phyloP scores from a whole-genome alignment of 768 basidiomycete genomes.

The Vishniacozyma victoriae region DNA sequence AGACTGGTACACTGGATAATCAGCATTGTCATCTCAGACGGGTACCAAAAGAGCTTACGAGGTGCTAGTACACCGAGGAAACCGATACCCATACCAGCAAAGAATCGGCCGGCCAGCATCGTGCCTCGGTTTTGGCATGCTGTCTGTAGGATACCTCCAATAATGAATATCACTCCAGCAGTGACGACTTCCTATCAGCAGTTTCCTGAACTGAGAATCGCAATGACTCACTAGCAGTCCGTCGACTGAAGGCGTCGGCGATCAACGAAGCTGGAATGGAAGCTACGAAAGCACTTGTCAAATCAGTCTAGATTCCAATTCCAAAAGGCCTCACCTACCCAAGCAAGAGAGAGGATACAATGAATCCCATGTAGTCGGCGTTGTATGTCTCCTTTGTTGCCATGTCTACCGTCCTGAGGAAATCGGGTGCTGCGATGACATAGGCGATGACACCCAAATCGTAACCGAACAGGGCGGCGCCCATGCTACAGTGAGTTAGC shows the following conservation, averaged over 20 bases:
- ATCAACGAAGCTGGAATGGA: slow-evolving; percentile 25
- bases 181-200: slow-evolving; percentile 59
- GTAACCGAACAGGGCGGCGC: slow-evolving; percentile 26
- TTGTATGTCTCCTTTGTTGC: neutral
- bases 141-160: slow-evolving; percentile 24
- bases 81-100: slow-evolving; percentile 49
- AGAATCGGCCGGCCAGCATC: slow-evolving; percentile 28
- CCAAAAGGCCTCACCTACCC: slow-evolving; percentile 11
- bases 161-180: slow-evolving; percentile 15
- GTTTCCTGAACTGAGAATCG: neutral
- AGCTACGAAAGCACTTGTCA: slow-evolving; percentile 42
- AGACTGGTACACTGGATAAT: neutral
- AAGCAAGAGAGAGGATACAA: slow-evolving; percentile 32
- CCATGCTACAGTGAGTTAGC: slow-evolving; percentile 7
- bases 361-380: slow-evolving; percentile 32
- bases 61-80: slow-evolving; percentile 48
- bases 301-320: neutral
- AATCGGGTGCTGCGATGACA: slow-evolving; percentile 31
- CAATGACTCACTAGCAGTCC: slow-evolving; percentile 13
- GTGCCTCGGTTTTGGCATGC: slow-evolving; percentile 12
- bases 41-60: neutral
- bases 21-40: neutral
- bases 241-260: slow-evolving; percentile 51
- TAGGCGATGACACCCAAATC: slow-evolving; percentile 39
- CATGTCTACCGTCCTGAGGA: slow-evolving; percentile 12